Conservation (phyloP, 192 early-diverging fungal species). For the Nowakowskiella sp. region DNA sequence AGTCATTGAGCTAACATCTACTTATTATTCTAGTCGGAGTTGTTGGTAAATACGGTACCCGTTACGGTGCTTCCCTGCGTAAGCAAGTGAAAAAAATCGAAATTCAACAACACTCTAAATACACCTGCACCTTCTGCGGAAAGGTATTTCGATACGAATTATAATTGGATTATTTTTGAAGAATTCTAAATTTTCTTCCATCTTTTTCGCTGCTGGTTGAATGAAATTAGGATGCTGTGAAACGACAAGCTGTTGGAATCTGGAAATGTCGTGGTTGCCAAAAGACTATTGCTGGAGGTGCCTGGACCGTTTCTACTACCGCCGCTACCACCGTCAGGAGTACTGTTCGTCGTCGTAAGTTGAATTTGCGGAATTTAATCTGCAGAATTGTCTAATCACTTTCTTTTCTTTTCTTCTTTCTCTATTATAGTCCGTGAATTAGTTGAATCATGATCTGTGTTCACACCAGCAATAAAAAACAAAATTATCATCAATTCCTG, state of each 20-base stretch:
- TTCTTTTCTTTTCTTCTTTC: too few relatives aligned
- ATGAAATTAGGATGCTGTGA: constrained; percentile 69
- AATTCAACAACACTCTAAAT: constrained; percentile 98
- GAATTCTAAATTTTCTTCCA: constrained; percentile 1
- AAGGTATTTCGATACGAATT: constrained; percentile 45
- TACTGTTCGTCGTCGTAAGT: constrained; percentile 87
- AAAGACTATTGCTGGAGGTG: constrained; percentile 93
- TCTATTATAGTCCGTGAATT: too few relatives aligned
- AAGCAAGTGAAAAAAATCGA: constrained; percentile 98
- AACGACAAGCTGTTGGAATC: constrained; percentile 93
- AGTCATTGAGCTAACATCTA: too few relatives aligned
- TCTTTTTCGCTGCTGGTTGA: constrained; percentile 6
- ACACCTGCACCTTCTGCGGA: constrained; percentile 99
- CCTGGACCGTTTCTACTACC: constrained; percentile 90
- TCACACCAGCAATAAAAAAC: too few relatives aligned
- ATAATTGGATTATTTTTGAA: constrained; percentile 2
- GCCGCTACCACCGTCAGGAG: constrained; percentile 85
- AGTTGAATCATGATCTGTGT: too few relatives aligned
- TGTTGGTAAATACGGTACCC: constrained; percentile 99
- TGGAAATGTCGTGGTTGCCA: constrained; percentile 96
- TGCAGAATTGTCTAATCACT: too few relatives aligned
- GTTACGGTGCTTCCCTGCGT: constrained; percentile 99
- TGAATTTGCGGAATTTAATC: too few relatives aligned
- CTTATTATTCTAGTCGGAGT: too few relatives aligned
- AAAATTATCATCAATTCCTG: too few relatives aligned